Base-by-base conservation (phyloP, 345 rosid genomes). In the Melastoma malabathricum region DNA sequence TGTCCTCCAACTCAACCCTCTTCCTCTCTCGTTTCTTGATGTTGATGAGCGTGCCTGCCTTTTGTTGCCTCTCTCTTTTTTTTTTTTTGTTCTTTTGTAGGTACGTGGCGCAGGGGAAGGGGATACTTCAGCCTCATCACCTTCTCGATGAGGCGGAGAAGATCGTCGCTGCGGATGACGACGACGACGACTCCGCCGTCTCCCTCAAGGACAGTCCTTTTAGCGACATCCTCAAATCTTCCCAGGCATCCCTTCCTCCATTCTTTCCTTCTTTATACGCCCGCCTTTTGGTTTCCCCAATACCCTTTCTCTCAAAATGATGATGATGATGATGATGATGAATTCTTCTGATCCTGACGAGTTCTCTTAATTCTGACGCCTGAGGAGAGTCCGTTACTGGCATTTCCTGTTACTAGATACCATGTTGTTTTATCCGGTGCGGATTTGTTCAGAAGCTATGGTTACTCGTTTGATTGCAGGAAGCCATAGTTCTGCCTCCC, bases 401-500 rank as follows among this genome's bases (percentile, higher is more conserved):
- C 38, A 31, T 31, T 31, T 31, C 5, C 38, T 31, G 38, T 31
- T 5, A 31, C 38, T 5, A 31, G 38, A 31, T 1, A 31, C 9
- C 38, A 5, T 31, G 38, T 1, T 31, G 20, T 25, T 31, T 15
- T 27, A 18, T 15, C 18, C 17, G 29, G 2, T 18, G 23, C 15
- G 2, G 23, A 29, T 38, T 48, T 19, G 12, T 17, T 57, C 2
- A 0, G 22, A 15, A 38, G 9, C 19, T 2, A 43, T 51, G 13
- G 45, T 22, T 58, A 0, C 45, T 29, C 45, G 45, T 22, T 57
- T 62, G 45, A 48, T 56, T 2, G 57, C 52, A 92, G 97, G 98
- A 92, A 83, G 98, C 97, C 13, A 84, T 92, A 51, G 80, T 87
- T 48, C 64, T 87, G 55, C 98, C 98, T 54, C 98, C 98, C 0